phyloP scores from a whole-genome alignment of 2,329 filamentous ascomycete genomes.

The Colletotrichum viniferum region DNA sequence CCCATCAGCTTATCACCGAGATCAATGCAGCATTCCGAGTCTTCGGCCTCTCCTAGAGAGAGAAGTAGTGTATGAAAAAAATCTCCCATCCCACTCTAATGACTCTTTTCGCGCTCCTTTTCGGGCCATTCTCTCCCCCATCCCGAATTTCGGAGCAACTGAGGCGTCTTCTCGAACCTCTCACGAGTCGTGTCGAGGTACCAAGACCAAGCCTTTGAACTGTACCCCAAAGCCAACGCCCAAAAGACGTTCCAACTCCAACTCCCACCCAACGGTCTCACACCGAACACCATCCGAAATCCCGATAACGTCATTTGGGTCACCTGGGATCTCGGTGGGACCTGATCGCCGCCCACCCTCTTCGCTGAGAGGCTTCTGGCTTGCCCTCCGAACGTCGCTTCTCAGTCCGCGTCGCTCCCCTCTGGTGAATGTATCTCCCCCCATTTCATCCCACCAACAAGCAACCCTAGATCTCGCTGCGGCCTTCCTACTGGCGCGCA shows the following conservation, averaged over 20 bases:
- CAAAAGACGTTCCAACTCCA: not conserved
- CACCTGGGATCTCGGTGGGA: conserved; percentile 21
- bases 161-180: conserved; percentile 1
- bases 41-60: not conserved
- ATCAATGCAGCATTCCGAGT: conserved; percentile 15
- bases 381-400: not conserved
- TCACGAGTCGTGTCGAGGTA: conserved; percentile 2
- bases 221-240: not conserved
- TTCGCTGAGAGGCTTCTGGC: not conserved
- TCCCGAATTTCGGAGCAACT: conserved; percentile 16
- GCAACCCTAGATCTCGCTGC: not conserved
- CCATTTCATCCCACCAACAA: conserved; percentile 9
- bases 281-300: conserved; percentile 19
- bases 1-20: conserved; percentile 15
- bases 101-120: not conserved
- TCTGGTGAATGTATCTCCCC: not conserved
- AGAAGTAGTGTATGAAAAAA: not conserved
- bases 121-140: not conserved
- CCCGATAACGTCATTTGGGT: conserved; percentile 21
- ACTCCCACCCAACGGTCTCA: conserved; percentile 6
- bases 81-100: not conserved
- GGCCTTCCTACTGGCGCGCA: conserved; percentile 3
- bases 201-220: not conserved
- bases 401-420: not conserved
- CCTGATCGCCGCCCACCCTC: conserved; percentile 19